Evolutionary conservation across 345 rosid genomes (phyloP).

Genomic region (Firmiana major): DNA sequence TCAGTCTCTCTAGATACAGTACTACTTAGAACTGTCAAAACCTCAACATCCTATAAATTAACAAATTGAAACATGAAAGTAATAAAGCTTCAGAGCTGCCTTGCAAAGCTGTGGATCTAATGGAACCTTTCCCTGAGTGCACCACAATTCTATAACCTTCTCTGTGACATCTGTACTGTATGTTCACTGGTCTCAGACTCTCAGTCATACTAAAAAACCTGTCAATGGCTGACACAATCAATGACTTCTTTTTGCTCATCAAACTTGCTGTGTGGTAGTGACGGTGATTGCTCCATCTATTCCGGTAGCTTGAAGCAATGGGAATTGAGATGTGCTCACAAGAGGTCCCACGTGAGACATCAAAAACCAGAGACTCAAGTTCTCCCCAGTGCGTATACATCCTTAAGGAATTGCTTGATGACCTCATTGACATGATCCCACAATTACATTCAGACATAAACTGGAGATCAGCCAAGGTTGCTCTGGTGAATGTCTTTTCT

Average conservation of each 20-base stretch:
- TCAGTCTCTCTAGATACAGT: too few relatives aligned
- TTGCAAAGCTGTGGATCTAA: constrained; percentile 90
- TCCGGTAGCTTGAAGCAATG: constrained; percentile 76
- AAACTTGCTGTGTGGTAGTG: constrained; percentile 93
- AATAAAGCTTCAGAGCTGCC: constrained; percentile 29
- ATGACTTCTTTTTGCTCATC: constrained; percentile 88
- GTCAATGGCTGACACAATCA: constrained; percentile 55
- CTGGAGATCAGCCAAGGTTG: constrained; percentile 96
- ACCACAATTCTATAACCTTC: constrained; percentile 50
- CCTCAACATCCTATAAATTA: too few relatives aligned
- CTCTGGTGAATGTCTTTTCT: constrained; percentile 74
- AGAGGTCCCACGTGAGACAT: constrained; percentile 95
- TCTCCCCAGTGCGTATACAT: constrained; percentile 83
- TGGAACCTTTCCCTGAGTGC: constrained; percentile 92
- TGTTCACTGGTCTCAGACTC: constrained; percentile 55
- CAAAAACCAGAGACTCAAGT: constrained; percentile 79
- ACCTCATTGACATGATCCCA: constrained; percentile 94
- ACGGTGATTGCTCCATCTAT: constrained; percentile 91
- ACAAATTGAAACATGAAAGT: neutral
- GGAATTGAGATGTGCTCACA: constrained; percentile 90
- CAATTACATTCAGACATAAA: constrained; percentile 85
- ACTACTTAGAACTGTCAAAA: too few relatives aligned
- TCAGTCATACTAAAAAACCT: constrained; percentile 50
- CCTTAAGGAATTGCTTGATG: constrained; percentile 88
- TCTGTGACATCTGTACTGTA: constrained; percentile 43